These are phyloP conservation scores for Geotrichum cucujoidarum DNA, from an alignment of 1,139 yeast species.

Conservation along the genomic window DNA sequence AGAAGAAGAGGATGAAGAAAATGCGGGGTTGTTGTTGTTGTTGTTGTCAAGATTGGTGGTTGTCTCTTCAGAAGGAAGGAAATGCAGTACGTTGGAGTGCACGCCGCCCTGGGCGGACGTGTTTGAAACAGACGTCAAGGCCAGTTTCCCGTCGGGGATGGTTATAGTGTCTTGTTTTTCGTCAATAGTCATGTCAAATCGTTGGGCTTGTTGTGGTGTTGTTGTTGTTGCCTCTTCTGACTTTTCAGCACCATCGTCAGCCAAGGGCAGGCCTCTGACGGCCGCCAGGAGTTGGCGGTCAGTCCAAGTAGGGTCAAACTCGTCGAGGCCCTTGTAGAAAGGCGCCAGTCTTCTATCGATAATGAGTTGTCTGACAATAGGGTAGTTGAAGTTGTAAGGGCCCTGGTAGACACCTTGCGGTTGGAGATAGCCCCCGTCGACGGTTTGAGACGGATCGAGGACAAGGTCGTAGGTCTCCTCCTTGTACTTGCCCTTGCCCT, in stretches of 20 bases:
- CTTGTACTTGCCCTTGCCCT: slow-evolving; percentile 13
- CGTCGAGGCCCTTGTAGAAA: slow-evolving; percentile 83
- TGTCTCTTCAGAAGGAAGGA: background rate
- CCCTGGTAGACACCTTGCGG: slow-evolving; percentile 84
- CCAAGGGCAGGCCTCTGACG: slow-evolving; percentile 36
- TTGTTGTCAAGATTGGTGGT: background rate
- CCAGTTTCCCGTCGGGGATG: slow-evolving; percentile 1
- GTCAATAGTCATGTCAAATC: background rate
- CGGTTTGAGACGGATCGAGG: slow-evolving; percentile 39
- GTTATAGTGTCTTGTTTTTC: slow-evolving; percentile 1
- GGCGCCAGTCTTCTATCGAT: slow-evolving; percentile 73
- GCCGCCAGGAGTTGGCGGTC: slow-evolving; percentile 61
- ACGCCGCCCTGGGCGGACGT: background rate
- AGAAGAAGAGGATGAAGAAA: background rate
- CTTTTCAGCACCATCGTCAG: slow-evolving; percentile 12
- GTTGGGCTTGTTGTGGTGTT: background rate
- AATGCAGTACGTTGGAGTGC: background rate
- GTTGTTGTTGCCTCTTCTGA: background rate
- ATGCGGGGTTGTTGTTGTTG: background rate
- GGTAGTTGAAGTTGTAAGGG: slow-evolving; percentile 70
- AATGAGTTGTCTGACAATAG: slow-evolving; percentile 62
- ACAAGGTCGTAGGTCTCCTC: slow-evolving; percentile 21
- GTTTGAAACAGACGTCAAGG: background rate
- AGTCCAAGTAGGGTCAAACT: slow-evolving; percentile 66
- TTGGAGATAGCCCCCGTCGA: slow-evolving; percentile 54